Base-by-base conservation (phyloP, 192 early-diverging fungal species). In the Coemansia sp. region DNA sequence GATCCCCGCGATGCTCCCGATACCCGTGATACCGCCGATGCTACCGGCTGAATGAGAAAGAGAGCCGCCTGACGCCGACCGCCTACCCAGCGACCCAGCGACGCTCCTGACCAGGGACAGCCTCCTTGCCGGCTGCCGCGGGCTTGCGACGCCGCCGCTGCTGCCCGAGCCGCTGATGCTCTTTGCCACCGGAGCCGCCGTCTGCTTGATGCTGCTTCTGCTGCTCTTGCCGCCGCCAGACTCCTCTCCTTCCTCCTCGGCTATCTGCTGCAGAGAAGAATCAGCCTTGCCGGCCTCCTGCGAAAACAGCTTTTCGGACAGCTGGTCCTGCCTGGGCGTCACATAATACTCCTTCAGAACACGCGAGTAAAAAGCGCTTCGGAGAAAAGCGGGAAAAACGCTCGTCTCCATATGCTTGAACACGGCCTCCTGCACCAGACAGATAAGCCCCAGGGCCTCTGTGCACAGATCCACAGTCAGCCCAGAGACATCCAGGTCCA, bases 311-410 rank as follows among this genome's bases (percentile, higher is more conserved):
- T 57, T 42, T 0, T 61, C 65, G 3, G 63, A 48, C 23, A 74
- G 18, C 19, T 75, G 78, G 35, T 71, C 72, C 27, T 64, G 52
- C 3, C 69, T 28, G 3, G 79, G 58, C 18, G 79, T 75, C 22
- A 75, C 80, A 10, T 84, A 82, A 23, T 85, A 83, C 19, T 83
- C 78, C 1, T 75, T 78, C 35, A 91, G 61, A 36, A 87, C 84
- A 32, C 86, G 78, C 61, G 85, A 82, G 50, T 89, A 91, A 2
- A 90, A 65, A 22, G 85, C 81, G 46, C 78, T 84, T 18, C 78
- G 72, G 60, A 84, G 68, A 59, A 91, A 91, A 27, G 82, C 65
- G 5, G 81, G 78, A 59, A 85, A 89, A 39, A 88, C 82, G 4
- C 79, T 74, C 14, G 47, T 53, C 53, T 84, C 74, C 83, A 94